Percentiles rank a stretch among this genome's conserved stretches.
These are phyloP conservation scores for Aspergillus floridensis DNA, from an alignment of 2,329 filamentous ascomycete genomes.

Conservation along the genomic window DNA sequence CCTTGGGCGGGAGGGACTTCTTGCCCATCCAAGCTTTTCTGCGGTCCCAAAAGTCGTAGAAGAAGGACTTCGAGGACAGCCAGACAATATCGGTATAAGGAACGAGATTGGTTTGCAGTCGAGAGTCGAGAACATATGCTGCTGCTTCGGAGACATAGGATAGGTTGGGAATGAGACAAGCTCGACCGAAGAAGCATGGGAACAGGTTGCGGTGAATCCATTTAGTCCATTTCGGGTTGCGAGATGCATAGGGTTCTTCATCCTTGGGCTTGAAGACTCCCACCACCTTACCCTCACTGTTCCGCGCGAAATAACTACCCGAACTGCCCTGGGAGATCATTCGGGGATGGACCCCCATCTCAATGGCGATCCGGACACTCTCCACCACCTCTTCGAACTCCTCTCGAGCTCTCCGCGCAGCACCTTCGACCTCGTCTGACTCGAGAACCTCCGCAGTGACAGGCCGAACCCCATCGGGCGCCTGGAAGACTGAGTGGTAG, in stretches of 20 bases:
- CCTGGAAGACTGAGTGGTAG: slow-evolving; percentile 93
- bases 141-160: slow-evolving; percentile 98
- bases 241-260: slow-evolving; percentile 93
- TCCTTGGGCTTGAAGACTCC: slow-evolving; percentile 99
- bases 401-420: slow-evolving; percentile 64
- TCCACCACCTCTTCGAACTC: slow-evolving; percentile 88
- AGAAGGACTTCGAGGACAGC: slow-evolving; percentile 93
- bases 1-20: slow-evolving; percentile 82
- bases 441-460: slow-evolving; percentile 73
- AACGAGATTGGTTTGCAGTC: slow-evolving; percentile 85
- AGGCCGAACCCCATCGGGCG: slow-evolving; percentile 82
- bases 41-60: slow-evolving; percentile 97
- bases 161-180: slow-evolving; percentile 93
- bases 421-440: slow-evolving; percentile 55
- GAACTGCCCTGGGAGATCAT: slow-evolving; percentile 98
- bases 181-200: slow-evolving; percentile 92
- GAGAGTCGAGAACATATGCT: slow-evolving; percentile 88
- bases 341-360: slow-evolving; percentile 85
- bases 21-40: slow-evolving; percentile 83
- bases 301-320: slow-evolving; percentile 95
- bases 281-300: slow-evolving; percentile 87
- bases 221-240: slow-evolving; percentile 99
- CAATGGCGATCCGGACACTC: slow-evolving; percentile 85
- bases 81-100: slow-evolving; percentile 95
- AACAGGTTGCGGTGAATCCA: slow-evolving; percentile 98